Base-by-base conservation (phyloP, 805 yeast genomes). In the Metschnikowia amazonensis region DNA sequence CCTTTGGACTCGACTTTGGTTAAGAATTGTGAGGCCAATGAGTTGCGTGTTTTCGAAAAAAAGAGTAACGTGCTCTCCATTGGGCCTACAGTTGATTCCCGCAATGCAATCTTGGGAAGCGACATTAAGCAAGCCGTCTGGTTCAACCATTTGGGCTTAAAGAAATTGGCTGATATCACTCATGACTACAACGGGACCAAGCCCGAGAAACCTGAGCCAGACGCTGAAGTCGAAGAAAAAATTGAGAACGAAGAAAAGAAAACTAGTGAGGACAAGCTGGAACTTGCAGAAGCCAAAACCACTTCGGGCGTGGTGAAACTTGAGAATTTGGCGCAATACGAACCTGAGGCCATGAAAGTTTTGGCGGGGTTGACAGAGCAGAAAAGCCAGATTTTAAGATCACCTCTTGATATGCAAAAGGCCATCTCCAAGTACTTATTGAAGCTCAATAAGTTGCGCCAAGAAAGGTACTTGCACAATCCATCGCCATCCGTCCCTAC, bases 121-220 rank as follows among this genome's bases (percentile, higher is more conserved):
- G 57, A 56, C 14, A 57, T 65, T 23, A 66, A 64, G 44, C 59
- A 59, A 18, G 60, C 62, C 32, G 60, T 71, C 14, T 71, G 76
- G 76, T 59, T 65, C 31, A 62, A 63, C 43, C 74, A 69, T 49
- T 56, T 71, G 18, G 76, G 76, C 0, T 55, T 55, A 16, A 55
- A 60, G 16, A 60, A 67, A 45, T 58, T 69, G 29, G 60, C 56
- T 25, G 51, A 57, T 8, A 59, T 68, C 27, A 67, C 31, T n/a
- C 27, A 35, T 18, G 42, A 42, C 16, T 53, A 30, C 41, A 41
- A 47, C 25, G 42, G 45, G 31, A n/a, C 35, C 24, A 39, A 47
- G 27, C 23, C 37, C 28, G 47, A 42, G 30, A 27, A 31, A 24
- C 35, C 30, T 31, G 46, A 45, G 5, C 43, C 41, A 10, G 49